Conservation (phyloP, 1,284 basidiomycete species). For the Apiotrichum laibachii region DNA sequence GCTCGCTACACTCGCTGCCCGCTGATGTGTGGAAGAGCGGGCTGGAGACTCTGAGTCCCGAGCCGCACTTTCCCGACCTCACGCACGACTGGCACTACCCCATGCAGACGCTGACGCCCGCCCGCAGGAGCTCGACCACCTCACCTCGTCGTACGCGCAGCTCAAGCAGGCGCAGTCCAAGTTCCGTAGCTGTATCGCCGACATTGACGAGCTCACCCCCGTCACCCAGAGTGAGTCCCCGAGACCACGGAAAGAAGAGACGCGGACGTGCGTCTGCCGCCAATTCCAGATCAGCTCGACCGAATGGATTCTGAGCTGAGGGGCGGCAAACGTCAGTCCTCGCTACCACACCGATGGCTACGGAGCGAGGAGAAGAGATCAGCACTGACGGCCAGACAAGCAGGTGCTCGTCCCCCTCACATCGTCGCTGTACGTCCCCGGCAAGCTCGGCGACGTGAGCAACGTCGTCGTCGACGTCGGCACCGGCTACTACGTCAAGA, state of each 20-base stretch:
- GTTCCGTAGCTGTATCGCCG: slow-evolving; percentile 80
- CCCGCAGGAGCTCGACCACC: slow-evolving; percentile 79
- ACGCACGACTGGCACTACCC: too few relatives aligned
- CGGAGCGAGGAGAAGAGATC: too few relatives aligned
- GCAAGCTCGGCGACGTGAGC: slow-evolving; percentile 75
- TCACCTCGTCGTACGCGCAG: slow-evolving; percentile 88
- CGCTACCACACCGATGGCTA: too few relatives aligned
- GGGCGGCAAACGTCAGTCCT: background rate
- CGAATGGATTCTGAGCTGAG: too few relatives aligned
- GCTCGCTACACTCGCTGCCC: too few relatives aligned
- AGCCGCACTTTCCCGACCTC: too few relatives aligned
- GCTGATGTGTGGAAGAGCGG: too few relatives aligned
- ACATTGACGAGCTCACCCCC: slow-evolving; percentile 72
- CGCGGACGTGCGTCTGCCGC: too few relatives aligned
- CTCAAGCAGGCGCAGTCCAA: slow-evolving; percentile 89
- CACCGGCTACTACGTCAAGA: slow-evolving; percentile 94
- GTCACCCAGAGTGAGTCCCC: slow-evolving; percentile 64
- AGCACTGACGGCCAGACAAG: slow-evolving; percentile 60
- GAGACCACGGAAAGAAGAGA: too few relatives aligned
- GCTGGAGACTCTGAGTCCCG: too few relatives aligned
- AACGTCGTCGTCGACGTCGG: slow-evolving; percentile 93
- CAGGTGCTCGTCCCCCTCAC: slow-evolving; percentile 87
- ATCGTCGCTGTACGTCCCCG: slow-evolving; percentile 91
- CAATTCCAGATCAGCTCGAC: too few relatives aligned
- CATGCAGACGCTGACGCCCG: background rate